phyloP scores from a whole-genome alignment of 2,329 filamentous ascomycete species.

The Penicillium polonicum region DNA sequence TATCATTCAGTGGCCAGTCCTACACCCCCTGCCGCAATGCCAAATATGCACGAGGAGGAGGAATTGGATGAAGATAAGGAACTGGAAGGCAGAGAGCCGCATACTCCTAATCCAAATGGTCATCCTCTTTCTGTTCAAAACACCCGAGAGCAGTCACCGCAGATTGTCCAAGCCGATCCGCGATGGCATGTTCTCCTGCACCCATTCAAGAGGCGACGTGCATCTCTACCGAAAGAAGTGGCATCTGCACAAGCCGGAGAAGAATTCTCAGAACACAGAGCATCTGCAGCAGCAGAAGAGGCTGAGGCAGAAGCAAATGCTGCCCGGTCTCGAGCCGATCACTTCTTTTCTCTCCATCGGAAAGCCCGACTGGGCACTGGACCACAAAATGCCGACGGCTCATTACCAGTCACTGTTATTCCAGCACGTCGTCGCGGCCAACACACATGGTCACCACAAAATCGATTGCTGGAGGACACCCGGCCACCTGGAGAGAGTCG shows the following conservation, averaged over 20 bases:
- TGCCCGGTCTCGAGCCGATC: constrained; percentile 47
- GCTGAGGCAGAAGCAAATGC: constrained; percentile 32
- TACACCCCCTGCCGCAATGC: constrained; percentile 43
- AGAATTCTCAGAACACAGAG: constrained; percentile 28
- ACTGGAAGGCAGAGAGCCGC: constrained; percentile 17
- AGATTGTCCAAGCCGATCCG: constrained; percentile 32
- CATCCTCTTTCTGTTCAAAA: constrained; percentile 22
- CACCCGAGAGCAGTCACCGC: constrained; percentile 33
- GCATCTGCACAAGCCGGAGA: constrained; percentile 55
- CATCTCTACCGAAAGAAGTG: constrained; percentile 60
- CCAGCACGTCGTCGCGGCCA: constrained; percentile 57
- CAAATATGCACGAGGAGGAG: constrained; percentile 34
- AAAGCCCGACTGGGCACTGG: constrained; percentile 43
- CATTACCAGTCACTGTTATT: constrained; percentile 60
- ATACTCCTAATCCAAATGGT: constrained; percentile 8
- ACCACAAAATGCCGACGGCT: constrained; percentile 36
- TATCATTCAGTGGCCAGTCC: constrained; percentile 57
- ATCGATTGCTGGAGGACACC: constrained; percentile 24
- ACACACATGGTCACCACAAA: constrained; percentile 55
- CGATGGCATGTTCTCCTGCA: constrained; percentile 55
- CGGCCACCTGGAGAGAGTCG: constrained; percentile 6
- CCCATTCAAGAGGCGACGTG: constrained; percentile 58
- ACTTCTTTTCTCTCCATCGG: constrained; percentile 50
- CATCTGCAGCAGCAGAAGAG: constrained; percentile 36
- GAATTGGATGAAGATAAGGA: constrained; percentile 32